Conservation (phyloP, 495 filamentous ascomycete genomes). For the Xylaria curta region DNA sequence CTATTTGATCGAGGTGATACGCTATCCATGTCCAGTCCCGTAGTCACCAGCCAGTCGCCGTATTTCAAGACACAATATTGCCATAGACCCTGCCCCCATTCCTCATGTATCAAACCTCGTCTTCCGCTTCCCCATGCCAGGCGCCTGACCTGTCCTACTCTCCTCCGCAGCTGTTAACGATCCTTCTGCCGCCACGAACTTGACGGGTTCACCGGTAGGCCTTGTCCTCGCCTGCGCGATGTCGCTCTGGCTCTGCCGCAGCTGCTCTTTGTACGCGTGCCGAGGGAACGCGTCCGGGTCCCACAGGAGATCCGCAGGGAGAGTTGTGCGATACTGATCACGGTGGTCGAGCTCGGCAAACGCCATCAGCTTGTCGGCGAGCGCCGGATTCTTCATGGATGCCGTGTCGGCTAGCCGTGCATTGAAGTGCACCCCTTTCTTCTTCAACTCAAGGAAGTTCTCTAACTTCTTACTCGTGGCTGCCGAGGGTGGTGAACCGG, state of each 20-base stretch:
- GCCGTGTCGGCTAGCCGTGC: constrained; percentile 72
- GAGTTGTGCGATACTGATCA: constrained; percentile 75
- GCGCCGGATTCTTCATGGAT: constrained; percentile 79
- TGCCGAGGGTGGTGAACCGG: constrained; percentile 74
- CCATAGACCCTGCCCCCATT: neutral
- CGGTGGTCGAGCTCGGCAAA: constrained; percentile 74
- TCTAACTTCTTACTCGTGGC: constrained; percentile 74
- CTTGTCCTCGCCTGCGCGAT: constrained; percentile 62
- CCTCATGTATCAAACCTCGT: constrained; percentile 55
- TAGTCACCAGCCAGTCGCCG: neutral
- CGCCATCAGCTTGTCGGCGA: constrained; percentile 77
- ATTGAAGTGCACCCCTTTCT: constrained; percentile 90
- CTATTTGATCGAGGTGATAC: neutral
- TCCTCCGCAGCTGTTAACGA: constrained; percentile 33
- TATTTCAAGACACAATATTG: neutral
- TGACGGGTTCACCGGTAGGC: constrained; percentile 60
- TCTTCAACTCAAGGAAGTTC: constrained; percentile 85
- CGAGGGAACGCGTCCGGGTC: constrained; percentile 68
- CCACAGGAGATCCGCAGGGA: constrained; percentile 71
- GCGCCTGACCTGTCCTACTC: constrained; percentile 39
- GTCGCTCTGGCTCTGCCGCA: constrained; percentile 70
- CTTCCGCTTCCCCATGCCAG: constrained; percentile 52
- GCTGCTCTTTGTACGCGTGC: constrained; percentile 75
- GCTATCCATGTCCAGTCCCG: neutral
- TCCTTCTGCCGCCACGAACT: constrained; percentile 70